Evolutionary conservation across 2,329 filamentous ascomycete genomes (phyloP), one percentile per base, ranked within the genome.

Genomic region (Ceratocystis albifundus): DNA sequence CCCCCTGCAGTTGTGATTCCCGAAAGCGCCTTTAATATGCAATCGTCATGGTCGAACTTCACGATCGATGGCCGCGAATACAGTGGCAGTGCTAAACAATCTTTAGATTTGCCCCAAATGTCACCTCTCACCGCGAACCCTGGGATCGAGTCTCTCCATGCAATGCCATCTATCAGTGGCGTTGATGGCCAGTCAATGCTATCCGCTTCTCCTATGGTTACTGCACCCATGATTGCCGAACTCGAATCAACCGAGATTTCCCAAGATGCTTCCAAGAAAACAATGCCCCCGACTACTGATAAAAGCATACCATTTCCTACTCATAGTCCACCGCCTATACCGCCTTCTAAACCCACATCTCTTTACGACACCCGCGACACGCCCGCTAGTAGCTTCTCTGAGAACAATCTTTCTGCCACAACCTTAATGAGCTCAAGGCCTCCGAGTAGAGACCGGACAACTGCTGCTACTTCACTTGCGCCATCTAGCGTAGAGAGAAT

Each of bases 21-120:
- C 53, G 73, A 75, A 68, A 76, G 83, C 67, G 77, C 82, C 46
- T 73, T 75, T 22, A 85, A 82, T 69, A 80, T 83, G 62, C 79
- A 80, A 65, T 84, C 82, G 1, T 76, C 78, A n/a, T 85, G 83
- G 83, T 85, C 83, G 30, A 82, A 85, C 70, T 80, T 82, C 68
- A 83, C 82, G 0, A 75, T 84, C 8, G 81, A 82, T 17, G 84
- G 80, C 67, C 77, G 75, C 22, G 80, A 82, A 68, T 67, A 55
- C 67, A 65, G 15, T 25, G 61, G 62, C 17, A 62, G 66, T 55
- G 28, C 48, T 17, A 66, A 68, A 22, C 65, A 55, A 48, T 65
- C n/a, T 61, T 62, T 25, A 36, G 64, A 61, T 62, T 41, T 45
- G 61, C 64, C 62, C 7, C 61, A 62, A 10, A 70, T 71, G 62